Conservation (phyloP, 2,329 filamentous ascomycete genomes). For the Fusarium foetens region DNA sequence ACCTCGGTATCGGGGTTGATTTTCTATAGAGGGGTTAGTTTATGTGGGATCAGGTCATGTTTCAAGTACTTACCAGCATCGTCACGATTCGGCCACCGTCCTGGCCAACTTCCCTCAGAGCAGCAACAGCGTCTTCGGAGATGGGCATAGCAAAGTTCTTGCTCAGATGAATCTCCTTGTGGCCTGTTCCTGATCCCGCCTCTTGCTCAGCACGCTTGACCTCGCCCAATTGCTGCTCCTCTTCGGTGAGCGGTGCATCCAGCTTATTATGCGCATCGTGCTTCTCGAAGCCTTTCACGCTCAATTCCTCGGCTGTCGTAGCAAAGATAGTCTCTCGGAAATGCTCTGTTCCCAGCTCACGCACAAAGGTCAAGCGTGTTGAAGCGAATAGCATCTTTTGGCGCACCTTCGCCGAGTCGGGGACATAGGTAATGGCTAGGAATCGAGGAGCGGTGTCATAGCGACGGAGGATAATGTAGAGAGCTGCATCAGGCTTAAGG, state of each 20-base stretch:
- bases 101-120: constrained; percentile 67
- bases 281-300: constrained; percentile 73
- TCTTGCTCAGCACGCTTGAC: constrained; percentile 81
- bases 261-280: constrained; percentile 74
- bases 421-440: constrained; percentile 80
- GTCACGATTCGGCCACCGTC: constrained; percentile 65
- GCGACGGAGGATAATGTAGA: constrained; percentile 80
- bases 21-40: constrained; percentile 60
- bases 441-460: constrained; percentile 68
- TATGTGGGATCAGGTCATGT: background rate
- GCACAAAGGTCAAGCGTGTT: constrained; percentile 77
- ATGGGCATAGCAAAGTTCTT: constrained; percentile 68
- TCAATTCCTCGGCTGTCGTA: constrained; percentile 76
- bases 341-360: constrained; percentile 81
- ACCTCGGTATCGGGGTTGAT: constrained; percentile 77
- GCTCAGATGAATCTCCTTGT: constrained; percentile 68
- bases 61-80: constrained; percentile 67
- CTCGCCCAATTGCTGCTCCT: constrained; percentile 76
- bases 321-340: constrained; percentile 81
- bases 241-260: constrained; percentile 79
- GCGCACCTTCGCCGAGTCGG: constrained; percentile 79
- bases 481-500: constrained; percentile 72
- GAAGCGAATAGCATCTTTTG: constrained; percentile 89
- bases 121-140: constrained; percentile 70
- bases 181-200: constrained; percentile 73